Conservation (phyloP, 352 stramenopile species). For the Globisporangium takayamanum region DNA sequence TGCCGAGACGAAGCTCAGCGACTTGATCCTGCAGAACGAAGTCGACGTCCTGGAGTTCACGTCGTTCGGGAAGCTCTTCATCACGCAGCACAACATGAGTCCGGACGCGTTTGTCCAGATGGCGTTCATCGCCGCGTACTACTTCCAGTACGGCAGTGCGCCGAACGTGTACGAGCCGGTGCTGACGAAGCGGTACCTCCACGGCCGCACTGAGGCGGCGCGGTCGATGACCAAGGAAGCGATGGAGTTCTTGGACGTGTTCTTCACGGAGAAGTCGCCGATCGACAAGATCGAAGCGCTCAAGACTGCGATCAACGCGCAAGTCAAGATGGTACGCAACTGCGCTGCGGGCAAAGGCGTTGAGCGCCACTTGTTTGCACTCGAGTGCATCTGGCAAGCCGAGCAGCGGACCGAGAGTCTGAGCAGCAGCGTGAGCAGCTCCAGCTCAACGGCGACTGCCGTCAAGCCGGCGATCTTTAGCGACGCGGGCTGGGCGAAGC, state of each 20-base stretch:
- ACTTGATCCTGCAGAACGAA: constrained; percentile 92
- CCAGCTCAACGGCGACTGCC: constrained; percentile 16
- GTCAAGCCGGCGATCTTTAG: constrained; percentile 79
- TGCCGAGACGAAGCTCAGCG: constrained; percentile 90
- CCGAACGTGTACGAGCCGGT: constrained; percentile 94
- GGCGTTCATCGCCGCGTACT: constrained; percentile 93
- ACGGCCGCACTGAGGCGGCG: constrained; percentile 93
- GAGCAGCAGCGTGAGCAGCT: neutral
- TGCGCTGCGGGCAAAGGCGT: constrained; percentile 88
- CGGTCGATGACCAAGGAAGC: constrained; percentile 88
- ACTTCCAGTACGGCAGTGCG: constrained; percentile 86
- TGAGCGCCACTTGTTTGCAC: constrained; percentile 92
- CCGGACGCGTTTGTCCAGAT: constrained; percentile 96
- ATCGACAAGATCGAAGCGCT: constrained; percentile 90
- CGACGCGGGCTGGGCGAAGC: constrained; percentile 80
- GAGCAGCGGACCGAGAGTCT: constrained; percentile 30
- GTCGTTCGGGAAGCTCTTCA: constrained; percentile 87
- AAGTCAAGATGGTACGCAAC: constrained; percentile 89
- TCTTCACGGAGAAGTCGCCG: constrained; percentile 67
- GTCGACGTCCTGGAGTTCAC: constrained; percentile 93
- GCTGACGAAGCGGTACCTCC: constrained; percentile 92
- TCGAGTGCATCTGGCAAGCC: constrained; percentile 86
- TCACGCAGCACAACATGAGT: constrained; percentile 88
- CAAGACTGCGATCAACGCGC: constrained; percentile 72
- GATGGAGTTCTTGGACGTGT: constrained; percentile 86